Evolutionary conservation across 192 early-diverging fungal species (phyloP).

Genomic region (Linnemannia exigua): DNA sequence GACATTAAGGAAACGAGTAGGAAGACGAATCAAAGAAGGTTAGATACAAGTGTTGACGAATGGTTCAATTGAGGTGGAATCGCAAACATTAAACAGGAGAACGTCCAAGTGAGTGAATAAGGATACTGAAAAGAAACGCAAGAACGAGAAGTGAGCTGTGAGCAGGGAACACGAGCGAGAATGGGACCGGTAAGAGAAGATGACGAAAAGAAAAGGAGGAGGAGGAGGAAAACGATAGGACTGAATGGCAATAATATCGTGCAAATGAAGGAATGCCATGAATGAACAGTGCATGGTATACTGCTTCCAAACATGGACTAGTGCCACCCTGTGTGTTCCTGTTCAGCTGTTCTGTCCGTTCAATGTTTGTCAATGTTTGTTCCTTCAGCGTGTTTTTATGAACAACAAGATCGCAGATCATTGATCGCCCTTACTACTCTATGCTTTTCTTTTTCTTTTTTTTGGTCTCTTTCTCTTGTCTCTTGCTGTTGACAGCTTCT

Average conservation of each 20-base stretch:
- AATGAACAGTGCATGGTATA: too few relatives aligned
- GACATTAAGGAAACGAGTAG: not conserved
- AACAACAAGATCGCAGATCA: too few relatives aligned
- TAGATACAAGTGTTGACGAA: not conserved
- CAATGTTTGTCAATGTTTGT: not conserved
- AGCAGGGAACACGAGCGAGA: not conserved
- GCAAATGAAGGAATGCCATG: not conserved
- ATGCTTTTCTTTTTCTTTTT: too few relatives aligned
- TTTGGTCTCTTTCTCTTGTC: too few relatives aligned
- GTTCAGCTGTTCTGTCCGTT: not conserved
- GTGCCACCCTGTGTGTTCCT: not conserved
- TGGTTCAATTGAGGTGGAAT: not conserved
- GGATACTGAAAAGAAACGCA: constrained; percentile 19
- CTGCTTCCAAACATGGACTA: constrained; percentile 33
- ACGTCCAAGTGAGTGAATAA: not conserved
- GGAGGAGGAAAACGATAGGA: not conserved
- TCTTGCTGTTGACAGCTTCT: too few relatives aligned
- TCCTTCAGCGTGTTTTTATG: not conserved
- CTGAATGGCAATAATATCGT: not conserved
- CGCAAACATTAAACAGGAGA: not conserved
- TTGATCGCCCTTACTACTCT: too few relatives aligned
- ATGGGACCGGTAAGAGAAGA: not conserved
- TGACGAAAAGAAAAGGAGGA: not conserved
- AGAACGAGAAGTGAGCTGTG: not conserved
- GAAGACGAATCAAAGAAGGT: not conserved